Base-by-base conservation (phyloP, 805 yeast species). In the Candida ascalaphidarum region DNA sequence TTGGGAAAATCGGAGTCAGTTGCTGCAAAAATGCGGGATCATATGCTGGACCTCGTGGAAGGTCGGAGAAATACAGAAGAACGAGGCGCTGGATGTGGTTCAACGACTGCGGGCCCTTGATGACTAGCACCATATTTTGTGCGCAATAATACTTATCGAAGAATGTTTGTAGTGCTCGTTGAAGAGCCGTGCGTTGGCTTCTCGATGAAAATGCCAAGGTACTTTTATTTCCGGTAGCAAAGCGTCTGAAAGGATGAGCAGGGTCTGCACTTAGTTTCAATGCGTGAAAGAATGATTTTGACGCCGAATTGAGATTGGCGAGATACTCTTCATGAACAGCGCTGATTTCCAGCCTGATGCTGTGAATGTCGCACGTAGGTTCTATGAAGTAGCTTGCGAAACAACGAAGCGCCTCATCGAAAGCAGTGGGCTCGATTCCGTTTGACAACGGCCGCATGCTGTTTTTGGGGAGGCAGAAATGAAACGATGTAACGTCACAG, bases 261-360 rank as follows among this genome's bases (percentile, higher is more conserved):
- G 43, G 26, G 29, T 59, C 58, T 1, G 80, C 61, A 11, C 81
- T 40, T 3, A 74, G 33, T 26, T 79, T 61, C 5, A 71, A 44
- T 1, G 77, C 82, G 37, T 81, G 85, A 34, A 67, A 75, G 17
- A 77, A 39, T 1, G 71, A 44, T 44, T 77, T 77, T 4, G 58
- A 61, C 0, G 37, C 10, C 10, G 55, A 51, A 2, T 60, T 40
- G 10, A 61, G 52, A 36, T 81, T 81, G n/a, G 64, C 59, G 4
- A 49, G 52, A 44, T 81, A 88, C 38, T 81, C 94, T 42, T 74
- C 76, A 37, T 79, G 71, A 19, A 81, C 64, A 0, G 83, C 76
- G 26, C 58, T 52, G 0, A 78, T 57, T 47, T 81, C 89, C 27
- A 63, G 58, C 20, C 58, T 54, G 9, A 71, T 55, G 23, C 52